A percentile compares a stretch with the other conserved stretches of the same genome.
These are phyloP conservation scores for Mortierella sp. DNA, from an alignment of 371 early-diverging fungal genomes.

Conservation along the genomic window DNA sequence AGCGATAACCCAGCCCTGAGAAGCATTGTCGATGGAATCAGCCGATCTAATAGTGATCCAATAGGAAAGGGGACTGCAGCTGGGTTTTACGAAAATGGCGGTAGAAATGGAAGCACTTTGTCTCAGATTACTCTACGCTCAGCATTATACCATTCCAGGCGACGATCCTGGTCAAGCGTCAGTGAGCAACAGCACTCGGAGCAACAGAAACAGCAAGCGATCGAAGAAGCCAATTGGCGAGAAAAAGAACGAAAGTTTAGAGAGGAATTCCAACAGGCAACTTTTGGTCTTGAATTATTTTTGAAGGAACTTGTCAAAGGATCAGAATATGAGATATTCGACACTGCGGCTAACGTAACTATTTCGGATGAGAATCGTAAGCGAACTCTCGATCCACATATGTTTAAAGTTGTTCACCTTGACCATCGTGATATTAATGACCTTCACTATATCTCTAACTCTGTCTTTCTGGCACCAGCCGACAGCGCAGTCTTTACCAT, in stretches of 20 bases:
- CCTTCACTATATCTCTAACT: background rate
- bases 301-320: slow-evolving; percentile 22
- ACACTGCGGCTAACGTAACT: slow-evolving; percentile 13
- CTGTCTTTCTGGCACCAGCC: slow-evolving; percentile 3
- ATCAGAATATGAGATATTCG: slow-evolving; percentile 39
- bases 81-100: background rate
- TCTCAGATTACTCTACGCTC: slow-evolving; percentile 11
- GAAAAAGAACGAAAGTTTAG: slow-evolving; percentile 27
- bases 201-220: slow-evolving; percentile 10
- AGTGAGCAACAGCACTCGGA: slow-evolving; percentile 27
- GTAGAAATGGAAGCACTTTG: background rate
- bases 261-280: slow-evolving; percentile 36
- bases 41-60: slow-evolving; percentile 5
- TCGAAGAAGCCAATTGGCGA: slow-evolving; percentile 19
- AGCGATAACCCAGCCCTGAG: slow-evolving; percentile 19
- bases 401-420: no score
- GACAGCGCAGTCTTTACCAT: slow-evolving; percentile 38
- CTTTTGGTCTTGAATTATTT: slow-evolving; percentile 32
- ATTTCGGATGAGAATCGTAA: slow-evolving; percentile 40
- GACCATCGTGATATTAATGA: no score
- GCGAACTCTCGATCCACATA: background rate
- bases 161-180: slow-evolving; percentile 37
- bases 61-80: background rate
- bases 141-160: slow-evolving; percentile 14
- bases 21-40: slow-evolving; percentile 11